Evolutionary conservation across 2,329 filamentous ascomycete species (phyloP), one percentile per base, ranked within the genome.

Genomic region (Fusarium siculi): DNA sequence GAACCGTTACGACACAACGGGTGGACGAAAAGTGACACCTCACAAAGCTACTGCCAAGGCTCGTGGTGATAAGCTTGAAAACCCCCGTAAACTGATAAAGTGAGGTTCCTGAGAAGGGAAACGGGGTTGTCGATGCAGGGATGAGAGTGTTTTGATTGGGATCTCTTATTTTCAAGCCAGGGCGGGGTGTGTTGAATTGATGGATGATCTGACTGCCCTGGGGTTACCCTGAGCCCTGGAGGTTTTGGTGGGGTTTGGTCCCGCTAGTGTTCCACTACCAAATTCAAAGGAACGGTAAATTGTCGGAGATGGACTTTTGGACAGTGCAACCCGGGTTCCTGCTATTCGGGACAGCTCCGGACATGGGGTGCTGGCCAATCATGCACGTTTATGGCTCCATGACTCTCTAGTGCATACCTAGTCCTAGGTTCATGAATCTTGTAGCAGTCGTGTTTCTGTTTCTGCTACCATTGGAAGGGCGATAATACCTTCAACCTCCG

Each of bases 171-270:
- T 42, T 56, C 39, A 46, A 43, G 37, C 34, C 52, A 59, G 53
- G 59, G 60, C 47, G 62, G 70, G 70, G 66, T 66, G 46, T 40
- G 52, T 44, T 62, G 53, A 61, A 18, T 30, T 30, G 44, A 28
- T 53, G 46, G 43, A 67, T 73, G 70, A 70, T 73, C 70, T 73
- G 70, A 73, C 57, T 70, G 50, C 18, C 43, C 56, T 72, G 49
- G 44, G 55, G 28, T 30, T 54, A 30, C 40, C 40, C 49, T 43
- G 37, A 36, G 39, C 58, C 49, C 49, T 57, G 58, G 39, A 57
- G 47, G 30, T 54, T 54, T 54, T 40, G 50, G 19, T 65, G 61
- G 25, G 21, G 42, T 65, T 40, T 40, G 63, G 50, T 40, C 44
- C 54, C 61, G 42, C 67, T 42, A 57, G 39, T 40, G 44, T 54